Percentiles rank a stretch among this genome's conserved stretches.
phyloP scores from a whole-genome alignment of 2,329 filamentous ascomycete genomes.

The Trichophyton benhamiae region DNA sequence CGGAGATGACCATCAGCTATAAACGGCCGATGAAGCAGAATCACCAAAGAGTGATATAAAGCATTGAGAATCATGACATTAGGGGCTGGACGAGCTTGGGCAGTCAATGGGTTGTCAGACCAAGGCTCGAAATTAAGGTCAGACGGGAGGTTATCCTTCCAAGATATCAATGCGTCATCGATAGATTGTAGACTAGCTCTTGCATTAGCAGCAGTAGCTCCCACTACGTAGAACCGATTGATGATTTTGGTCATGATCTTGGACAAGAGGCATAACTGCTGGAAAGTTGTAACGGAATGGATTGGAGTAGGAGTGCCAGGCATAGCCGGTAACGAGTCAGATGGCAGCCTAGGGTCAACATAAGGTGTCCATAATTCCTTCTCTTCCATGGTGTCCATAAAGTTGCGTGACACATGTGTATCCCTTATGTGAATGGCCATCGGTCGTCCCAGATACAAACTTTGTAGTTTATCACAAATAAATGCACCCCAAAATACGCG shows the following conservation, averaged over 20 bases:
- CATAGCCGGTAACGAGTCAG: constrained; percentile 5
- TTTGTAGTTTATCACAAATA: constrained; percentile 42
- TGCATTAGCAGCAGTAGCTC: constrained; percentile 19
- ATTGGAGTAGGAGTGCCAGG: constrained; percentile 11
- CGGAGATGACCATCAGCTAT: constrained; percentile 24
- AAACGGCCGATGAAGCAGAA: constrained; percentile 37
- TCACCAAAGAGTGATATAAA: constrained; percentile 33
- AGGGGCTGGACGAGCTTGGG: constrained; percentile 14
- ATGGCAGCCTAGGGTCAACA: constrained; percentile 10
- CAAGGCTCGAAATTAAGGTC: constrained; percentile 20
- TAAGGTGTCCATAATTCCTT: constrained; percentile 20
- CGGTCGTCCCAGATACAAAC: constrained; percentile 44
- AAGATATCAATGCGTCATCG: constrained; percentile 18
- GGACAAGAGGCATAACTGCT: constrained; percentile 25
- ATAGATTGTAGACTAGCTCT: constrained; percentile 19
- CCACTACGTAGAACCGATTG: constrained; percentile 24
- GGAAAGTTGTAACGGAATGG: constrained; percentile 28
- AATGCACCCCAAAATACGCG: constrained; percentile 27
- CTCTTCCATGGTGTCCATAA: constrained; percentile 23
- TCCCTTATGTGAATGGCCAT: constrained; percentile 24
- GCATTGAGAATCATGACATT: constrained; percentile 25
- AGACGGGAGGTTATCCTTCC: constrained; percentile 21
- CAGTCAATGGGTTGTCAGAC: constrained; percentile 13
- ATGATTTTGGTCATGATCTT: constrained; percentile 30
- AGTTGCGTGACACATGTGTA: constrained; percentile 20